Conservation (phyloP, 2,329 filamentous ascomycete genomes). For the Penicillium psychrosexuale region DNA sequence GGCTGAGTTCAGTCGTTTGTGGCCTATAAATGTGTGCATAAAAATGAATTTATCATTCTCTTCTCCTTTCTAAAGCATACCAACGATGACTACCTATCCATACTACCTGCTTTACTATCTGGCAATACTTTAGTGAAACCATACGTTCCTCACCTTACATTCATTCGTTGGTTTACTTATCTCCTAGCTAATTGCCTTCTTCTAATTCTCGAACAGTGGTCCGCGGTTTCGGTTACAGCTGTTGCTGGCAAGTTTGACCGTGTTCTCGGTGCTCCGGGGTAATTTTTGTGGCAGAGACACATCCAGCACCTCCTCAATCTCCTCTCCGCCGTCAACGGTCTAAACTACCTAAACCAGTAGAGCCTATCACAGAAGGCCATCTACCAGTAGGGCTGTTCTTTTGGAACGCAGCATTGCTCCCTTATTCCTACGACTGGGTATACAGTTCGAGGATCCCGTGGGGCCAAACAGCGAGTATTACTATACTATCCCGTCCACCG, state of each 20-base stretch:
- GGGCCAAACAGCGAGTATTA: no score
- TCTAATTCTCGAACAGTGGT: not conserved
- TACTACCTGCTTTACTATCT: no score
- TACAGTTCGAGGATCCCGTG: no score
- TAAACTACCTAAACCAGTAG: no score
- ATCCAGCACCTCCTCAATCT: no score
- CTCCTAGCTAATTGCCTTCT: not conserved
- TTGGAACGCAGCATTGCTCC: constrained; percentile 30
- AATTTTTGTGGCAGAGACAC: no score
- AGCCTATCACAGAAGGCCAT: not conserved
- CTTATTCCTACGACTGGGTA: constrained; percentile 27
- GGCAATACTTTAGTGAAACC: no score
- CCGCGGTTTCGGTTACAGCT: not conserved
- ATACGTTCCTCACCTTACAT: no score
- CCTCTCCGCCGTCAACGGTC: no score
- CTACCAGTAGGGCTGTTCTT: constrained; percentile 15
- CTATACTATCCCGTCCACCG: no score
- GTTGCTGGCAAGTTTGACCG: not conserved
- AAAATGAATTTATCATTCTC: not conserved
- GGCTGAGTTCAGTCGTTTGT: not conserved
- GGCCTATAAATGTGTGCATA: not conserved
- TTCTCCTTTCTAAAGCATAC: not conserved
- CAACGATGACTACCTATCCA: not conserved
- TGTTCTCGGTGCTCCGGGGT: no score
- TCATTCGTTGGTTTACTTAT: not conserved